Evolutionary conservation across 2,329 filamentous ascomycete genomes (phyloP).

Genomic region (Penicillium griseofulvum): DNA sequence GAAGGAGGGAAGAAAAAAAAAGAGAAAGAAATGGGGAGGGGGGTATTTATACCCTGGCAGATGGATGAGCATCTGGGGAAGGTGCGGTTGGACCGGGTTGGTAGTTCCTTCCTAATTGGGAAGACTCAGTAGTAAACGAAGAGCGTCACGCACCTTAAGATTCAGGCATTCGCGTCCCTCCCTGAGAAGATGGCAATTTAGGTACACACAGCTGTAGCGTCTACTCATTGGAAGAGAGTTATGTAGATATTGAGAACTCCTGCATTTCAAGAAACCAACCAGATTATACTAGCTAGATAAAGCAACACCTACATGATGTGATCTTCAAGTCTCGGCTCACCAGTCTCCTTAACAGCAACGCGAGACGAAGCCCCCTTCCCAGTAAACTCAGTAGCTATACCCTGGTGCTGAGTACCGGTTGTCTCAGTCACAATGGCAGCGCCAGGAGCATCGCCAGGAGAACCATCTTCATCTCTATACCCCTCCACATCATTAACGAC

Average conservation of each 20-base stretch:
- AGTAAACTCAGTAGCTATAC: neutral
- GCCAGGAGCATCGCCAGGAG: neutral
- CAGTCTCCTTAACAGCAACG: constrained; percentile 17
- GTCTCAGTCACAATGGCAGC: neutral
- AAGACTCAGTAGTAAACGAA: neutral
- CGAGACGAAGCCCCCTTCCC: constrained; percentile 13
- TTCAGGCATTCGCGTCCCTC: no score
- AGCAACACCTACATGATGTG: constrained; percentile 13
- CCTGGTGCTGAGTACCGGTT: neutral
- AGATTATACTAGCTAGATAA: neutral
- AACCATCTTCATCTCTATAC: constrained; percentile 20
- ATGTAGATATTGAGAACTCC: neutral
- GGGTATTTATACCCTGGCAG: neutral
- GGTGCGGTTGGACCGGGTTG: neutral
- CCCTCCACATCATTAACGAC: constrained; percentile 22
- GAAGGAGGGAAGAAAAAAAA: neutral
- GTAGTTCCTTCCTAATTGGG: neutral
- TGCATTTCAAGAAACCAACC: neutral
- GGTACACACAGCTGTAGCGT: neutral
- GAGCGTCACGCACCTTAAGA: no score
- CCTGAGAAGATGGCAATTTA: neutral
- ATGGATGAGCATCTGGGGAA: neutral
- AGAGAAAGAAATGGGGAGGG: neutral
- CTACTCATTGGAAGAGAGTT: neutral
- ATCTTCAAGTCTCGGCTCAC: constrained; percentile 13